Evolutionary conservation across 2,329 filamentous ascomycete species (phyloP).

Genomic region (Phoma sp.): DNA sequence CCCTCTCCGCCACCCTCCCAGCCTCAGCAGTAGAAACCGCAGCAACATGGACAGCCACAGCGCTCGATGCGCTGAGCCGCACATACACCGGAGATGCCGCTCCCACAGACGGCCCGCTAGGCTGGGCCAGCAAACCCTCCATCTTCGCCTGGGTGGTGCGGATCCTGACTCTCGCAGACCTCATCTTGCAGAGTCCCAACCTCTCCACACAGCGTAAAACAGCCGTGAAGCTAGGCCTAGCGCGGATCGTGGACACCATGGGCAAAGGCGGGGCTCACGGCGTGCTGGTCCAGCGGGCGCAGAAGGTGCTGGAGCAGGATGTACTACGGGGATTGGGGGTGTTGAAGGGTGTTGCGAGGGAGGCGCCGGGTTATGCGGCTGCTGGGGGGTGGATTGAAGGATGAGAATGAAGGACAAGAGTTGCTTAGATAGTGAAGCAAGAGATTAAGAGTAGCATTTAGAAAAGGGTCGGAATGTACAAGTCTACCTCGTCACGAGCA

Average conservation of each 20-base stretch:
- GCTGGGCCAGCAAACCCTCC: slow-evolving; percentile 73
- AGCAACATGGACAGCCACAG: slow-evolving; percentile 58
- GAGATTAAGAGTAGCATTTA: no score
- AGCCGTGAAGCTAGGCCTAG: slow-evolving; percentile 3
- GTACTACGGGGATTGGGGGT: slow-evolving; percentile 3
- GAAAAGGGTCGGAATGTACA: no score
- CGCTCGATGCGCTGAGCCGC: slow-evolving; percentile 53
- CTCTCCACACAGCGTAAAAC: slow-evolving; percentile 12
- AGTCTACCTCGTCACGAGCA: no score
- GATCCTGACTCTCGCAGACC: slow-evolving; percentile 52
- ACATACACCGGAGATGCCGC: no score
- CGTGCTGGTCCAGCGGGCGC: not conserved
- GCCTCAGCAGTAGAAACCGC: slow-evolving; percentile 18
- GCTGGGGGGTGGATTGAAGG: not conserved
- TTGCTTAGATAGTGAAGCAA: no score
- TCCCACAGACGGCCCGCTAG: slow-evolving; percentile 70
- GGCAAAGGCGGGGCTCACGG: not conserved
- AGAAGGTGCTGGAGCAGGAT: slow-evolving; percentile 2
- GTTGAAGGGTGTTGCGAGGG: slow-evolving; percentile 2
- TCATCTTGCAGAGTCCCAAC: slow-evolving; percentile 40
- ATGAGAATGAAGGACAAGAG: no score
- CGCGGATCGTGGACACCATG: not conserved
- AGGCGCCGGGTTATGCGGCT: slow-evolving; percentile 9
- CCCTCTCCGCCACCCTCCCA: slow-evolving; percentile 34
- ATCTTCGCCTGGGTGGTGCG: slow-evolving; percentile 67